Conservation (phyloP, 192 early-diverging fungal species). For the Linnemannia elongata region DNA sequence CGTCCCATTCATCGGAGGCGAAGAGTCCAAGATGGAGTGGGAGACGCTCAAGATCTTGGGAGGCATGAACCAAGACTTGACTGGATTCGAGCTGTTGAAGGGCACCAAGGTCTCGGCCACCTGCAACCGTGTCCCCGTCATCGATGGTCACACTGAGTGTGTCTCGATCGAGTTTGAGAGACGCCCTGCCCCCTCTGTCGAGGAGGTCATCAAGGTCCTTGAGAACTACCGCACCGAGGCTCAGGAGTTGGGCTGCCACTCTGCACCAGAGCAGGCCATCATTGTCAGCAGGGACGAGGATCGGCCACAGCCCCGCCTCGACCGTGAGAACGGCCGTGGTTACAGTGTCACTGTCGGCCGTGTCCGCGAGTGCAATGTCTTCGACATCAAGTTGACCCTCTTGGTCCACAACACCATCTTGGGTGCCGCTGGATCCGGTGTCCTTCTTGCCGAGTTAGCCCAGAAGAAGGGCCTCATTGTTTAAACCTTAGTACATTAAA, state of each 20-base stretch:
- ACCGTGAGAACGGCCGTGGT: conserved; percentile 86
- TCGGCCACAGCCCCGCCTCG: conserved; percentile 95
- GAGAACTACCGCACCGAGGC: conserved; percentile 85
- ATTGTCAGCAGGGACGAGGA: conserved; percentile 80
- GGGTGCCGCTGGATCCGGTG: conserved; percentile 94
- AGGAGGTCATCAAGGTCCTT: conserved; percentile 80
- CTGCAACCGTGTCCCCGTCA: conserved; percentile 96
- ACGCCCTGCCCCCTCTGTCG: conserved; percentile 76
- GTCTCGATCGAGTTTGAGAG: conserved; percentile 90
- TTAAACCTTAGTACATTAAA: not conserved
- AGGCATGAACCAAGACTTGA: conserved; percentile 62
- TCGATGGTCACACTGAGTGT: conserved; percentile 96
- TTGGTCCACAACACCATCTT: conserved; percentile 97
- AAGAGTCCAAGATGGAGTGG: conserved; percentile 97
- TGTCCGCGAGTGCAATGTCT: conserved; percentile 85
- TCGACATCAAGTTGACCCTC: conserved; percentile 93
- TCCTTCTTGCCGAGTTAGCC: conserved; percentile 96
- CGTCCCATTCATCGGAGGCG: conserved; percentile 94
- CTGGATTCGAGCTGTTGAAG: conserved; percentile 66
- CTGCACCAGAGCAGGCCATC: conserved; percentile 86
- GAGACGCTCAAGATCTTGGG: conserved; percentile 96
- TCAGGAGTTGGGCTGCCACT: conserved; percentile 80
- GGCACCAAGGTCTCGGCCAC: conserved; percentile 89
- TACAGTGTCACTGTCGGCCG: conserved; percentile 95
- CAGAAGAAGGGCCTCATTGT: conserved; percentile 79